Evolutionary conservation across 2,329 filamentous ascomycete genomes (phyloP).

Genomic region (Blastomyces parvus): DNA sequence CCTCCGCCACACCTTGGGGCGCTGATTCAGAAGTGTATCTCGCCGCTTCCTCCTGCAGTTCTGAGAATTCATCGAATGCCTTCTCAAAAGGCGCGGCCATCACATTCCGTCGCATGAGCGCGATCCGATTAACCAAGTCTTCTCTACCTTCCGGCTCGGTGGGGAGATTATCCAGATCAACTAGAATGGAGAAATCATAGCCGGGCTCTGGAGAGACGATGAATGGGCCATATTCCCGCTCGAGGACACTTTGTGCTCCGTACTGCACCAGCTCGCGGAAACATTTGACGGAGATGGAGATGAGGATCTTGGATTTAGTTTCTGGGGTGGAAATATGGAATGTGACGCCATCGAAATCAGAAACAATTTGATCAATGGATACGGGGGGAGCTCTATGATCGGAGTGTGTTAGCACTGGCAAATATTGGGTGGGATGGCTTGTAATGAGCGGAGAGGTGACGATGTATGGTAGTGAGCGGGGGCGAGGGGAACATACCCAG

Average conservation of each 20-base stretch:
- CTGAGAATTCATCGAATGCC: constrained; percentile 86
- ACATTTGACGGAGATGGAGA: constrained; percentile 93
- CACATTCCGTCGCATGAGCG: constrained; percentile 90
- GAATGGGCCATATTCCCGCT: constrained; percentile 89
- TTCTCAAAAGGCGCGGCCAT: constrained; percentile 98
- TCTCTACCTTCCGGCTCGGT: constrained; percentile 75
- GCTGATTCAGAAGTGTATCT: constrained; percentile 91
- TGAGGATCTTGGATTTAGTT: constrained; percentile 82
- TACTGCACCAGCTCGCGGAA: constrained; percentile 87
- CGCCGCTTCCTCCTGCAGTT: constrained; percentile 75
- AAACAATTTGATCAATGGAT: constrained; percentile 95
- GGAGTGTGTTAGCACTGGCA: constrained; percentile 31
- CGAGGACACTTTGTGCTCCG: constrained; percentile 81
- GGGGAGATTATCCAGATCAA: constrained; percentile 83
- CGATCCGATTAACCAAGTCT: constrained; percentile 76
- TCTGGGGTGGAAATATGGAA: constrained; percentile 98
- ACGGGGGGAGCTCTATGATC: constrained; percentile 62
- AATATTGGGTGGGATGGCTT: constrained; percentile 15
- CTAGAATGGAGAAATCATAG: constrained; percentile 88
- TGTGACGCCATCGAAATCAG: constrained; percentile 96
- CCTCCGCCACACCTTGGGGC: constrained; percentile 79
- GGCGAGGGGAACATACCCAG: constrained; percentile 50
- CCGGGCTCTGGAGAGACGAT: constrained; percentile 79
- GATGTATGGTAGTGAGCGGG: constrained; percentile 21
- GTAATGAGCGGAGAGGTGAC: neutral